phyloP scores from a whole-genome alignment of 345 rosid species.

The Xanthoceras sorbifolium region DNA sequence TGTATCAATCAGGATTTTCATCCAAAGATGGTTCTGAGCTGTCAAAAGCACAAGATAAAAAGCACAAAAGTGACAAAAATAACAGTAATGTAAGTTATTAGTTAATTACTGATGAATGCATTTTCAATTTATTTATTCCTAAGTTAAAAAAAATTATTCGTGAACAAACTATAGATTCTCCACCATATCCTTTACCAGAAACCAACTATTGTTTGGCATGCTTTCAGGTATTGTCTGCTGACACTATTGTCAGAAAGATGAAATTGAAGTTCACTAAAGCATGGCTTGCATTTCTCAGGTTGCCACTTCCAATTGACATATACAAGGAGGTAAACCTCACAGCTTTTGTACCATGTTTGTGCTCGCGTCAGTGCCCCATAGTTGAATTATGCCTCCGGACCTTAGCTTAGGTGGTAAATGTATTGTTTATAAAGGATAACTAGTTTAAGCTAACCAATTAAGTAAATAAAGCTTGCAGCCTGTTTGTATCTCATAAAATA shows the following conservation, averaged over 20 bases:
- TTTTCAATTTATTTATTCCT: neutral
- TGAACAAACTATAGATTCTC: neutral
- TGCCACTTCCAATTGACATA: slow-evolving; percentile 78
- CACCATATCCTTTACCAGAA: neutral
- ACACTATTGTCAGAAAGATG: slow-evolving; percentile 67
- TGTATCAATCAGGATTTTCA: slow-evolving; percentile 25
- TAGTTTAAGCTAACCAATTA: neutral
- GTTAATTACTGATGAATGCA: slow-evolving; percentile 5
- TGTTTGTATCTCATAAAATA: neutral
- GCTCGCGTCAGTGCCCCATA: neutral
- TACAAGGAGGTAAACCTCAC: slow-evolving; percentile 76
- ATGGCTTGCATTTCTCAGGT: slow-evolving; percentile 88
- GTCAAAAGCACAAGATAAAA: slow-evolving; percentile 36
- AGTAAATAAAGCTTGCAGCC: too few species aligned
- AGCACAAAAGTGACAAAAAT: slow-evolving; percentile 37
- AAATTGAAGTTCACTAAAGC: slow-evolving; percentile 87
- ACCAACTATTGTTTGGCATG: neutral
- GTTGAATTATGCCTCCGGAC: neutral
- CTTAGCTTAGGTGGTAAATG: neutral
- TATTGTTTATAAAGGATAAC: neutral
- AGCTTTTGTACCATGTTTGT: neutral
- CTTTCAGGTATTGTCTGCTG: slow-evolving; percentile 60
- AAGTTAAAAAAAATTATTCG: neutral
- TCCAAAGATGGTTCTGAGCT: slow-evolving; percentile 23
- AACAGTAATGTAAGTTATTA: slow-evolving; percentile 46